Percentiles rank a stretch among this genome's conserved stretches.
These are phyloP conservation scores for Acanthochlamys bracteata DNA, from an alignment of 106 monocot genomes.

Conservation along the genomic window DNA sequence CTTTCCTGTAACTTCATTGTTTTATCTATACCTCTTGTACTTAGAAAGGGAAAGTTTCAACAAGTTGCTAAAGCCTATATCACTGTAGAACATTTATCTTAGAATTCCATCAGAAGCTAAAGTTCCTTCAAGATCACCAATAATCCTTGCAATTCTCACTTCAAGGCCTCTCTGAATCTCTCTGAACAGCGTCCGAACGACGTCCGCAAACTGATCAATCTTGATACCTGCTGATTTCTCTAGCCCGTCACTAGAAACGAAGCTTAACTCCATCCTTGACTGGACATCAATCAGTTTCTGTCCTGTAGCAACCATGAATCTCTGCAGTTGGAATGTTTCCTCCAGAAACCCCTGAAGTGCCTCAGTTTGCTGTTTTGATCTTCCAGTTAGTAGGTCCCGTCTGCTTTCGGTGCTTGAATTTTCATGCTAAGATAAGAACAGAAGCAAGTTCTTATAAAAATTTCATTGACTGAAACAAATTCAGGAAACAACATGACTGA, in stretches of 20 bases:
- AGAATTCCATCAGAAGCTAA: constrained; percentile 66
- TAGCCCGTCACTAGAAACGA: constrained; percentile 10
- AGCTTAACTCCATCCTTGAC: constrained; percentile 32
- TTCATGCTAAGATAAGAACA: constrained; percentile 33
- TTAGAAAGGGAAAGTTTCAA: no score
- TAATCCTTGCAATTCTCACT: constrained; percentile 64
- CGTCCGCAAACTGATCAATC: constrained; percentile 53
- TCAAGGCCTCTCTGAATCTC: constrained; percentile 81
- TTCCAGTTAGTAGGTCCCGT: constrained; percentile 9
- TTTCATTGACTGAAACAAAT: no score
- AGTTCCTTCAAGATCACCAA: constrained; percentile 77
- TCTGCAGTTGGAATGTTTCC: constrained; percentile 82
- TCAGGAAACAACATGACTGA: no score
- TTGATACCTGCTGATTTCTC: constrained; percentile 44
- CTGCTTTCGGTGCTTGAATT: constrained; percentile 18
- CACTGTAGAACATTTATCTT: constrained; percentile 7
- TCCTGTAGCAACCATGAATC: constrained; percentile 76
- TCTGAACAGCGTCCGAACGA: constrained; percentile 41
- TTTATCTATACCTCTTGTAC: no score
- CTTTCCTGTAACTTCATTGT: no score
- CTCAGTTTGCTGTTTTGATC: constrained; percentile 28
- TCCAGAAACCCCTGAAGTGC: constrained; percentile 51
- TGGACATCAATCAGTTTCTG: constrained; percentile 77
- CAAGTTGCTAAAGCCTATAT: no score
- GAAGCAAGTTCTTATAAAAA: neutral